Evolutionary conservation across 306 rosid genomes (phyloP).

Genomic region (Oemleria cerasiformis): DNA sequence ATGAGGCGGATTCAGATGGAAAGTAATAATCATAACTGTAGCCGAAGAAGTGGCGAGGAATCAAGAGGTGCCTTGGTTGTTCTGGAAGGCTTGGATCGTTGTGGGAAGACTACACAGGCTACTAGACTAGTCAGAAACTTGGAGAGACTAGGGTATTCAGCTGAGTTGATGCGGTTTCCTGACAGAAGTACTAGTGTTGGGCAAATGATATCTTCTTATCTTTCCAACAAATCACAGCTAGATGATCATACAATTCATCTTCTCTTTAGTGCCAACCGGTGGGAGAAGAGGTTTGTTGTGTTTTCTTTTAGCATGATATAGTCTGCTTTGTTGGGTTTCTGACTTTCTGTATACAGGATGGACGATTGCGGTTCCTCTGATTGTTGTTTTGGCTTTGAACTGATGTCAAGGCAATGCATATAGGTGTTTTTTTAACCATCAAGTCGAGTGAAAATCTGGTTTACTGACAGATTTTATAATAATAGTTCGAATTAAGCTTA

Average conservation of each 20-base stretch:
- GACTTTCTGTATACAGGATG: not conserved
- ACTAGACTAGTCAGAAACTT: slow-evolving; percentile 55
- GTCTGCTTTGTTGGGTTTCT: not conserved
- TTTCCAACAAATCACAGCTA: slow-evolving; percentile 69
- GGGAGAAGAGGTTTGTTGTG: slow-evolving; percentile 82
- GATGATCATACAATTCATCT: slow-evolving; percentile 87
- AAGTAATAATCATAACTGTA: slow-evolving; percentile 4
- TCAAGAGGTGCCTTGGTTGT: slow-evolving; percentile 73
- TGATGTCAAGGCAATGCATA: not conserved
- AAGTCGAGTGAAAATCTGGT: not conserved
- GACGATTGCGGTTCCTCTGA: not conserved
- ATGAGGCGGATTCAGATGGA: slow-evolving; percentile 26
- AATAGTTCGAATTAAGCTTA: not conserved
- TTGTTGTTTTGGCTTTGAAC: not conserved
- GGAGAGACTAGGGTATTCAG: slow-evolving; percentile 61
- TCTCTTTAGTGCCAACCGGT: slow-evolving; percentile 94
- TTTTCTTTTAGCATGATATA: slow-evolving; percentile 3
- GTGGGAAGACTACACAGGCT: slow-evolving; percentile 81
- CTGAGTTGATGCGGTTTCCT: slow-evolving; percentile 83
- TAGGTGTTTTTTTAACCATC: not conserved
- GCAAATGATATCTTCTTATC: slow-evolving; percentile 89
- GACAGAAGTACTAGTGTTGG: slow-evolving; percentile 83
- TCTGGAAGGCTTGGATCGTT: slow-evolving; percentile 90
- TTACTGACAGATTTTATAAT: not conserved
- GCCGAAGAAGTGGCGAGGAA: slow-evolving; percentile 16